These are phyloP conservation scores for Colletotrichum godetiae DNA, from an alignment of 2,329 filamentous ascomycete genomes.

Conservation along the genomic window DNA sequence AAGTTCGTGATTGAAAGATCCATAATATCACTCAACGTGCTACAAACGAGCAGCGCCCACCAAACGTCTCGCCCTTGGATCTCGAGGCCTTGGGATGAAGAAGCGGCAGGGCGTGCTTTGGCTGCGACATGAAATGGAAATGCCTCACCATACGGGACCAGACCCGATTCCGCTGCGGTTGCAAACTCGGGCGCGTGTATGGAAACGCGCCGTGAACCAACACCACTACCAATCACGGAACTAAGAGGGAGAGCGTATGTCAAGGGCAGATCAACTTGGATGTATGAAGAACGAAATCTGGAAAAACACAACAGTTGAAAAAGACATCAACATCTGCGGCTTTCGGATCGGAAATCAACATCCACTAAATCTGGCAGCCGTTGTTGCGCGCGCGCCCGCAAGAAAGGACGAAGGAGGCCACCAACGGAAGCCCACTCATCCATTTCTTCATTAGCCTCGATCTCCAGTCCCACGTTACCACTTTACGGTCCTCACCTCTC, in stretches of 20 bases:
- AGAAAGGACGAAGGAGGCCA: background rate
- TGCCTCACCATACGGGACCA: background rate
- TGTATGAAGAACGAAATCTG: background rate
- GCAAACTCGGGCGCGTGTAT: background rate
- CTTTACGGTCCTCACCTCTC: background rate
- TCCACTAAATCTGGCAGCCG: background rate
- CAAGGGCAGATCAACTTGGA: background rate
- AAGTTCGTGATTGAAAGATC: constrained; percentile 56
- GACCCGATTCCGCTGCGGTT: background rate
- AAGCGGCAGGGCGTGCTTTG: background rate
- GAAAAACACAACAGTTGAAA: background rate
- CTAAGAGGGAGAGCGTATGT: background rate
- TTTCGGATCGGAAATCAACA: background rate
- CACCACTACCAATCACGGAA: background rate
- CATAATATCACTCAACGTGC: background rate
- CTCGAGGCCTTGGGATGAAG: background rate
- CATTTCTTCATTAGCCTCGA: background rate
- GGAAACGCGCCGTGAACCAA: background rate
- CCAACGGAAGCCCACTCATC: background rate
- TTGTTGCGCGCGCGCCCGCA: background rate
- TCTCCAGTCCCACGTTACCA: background rate
- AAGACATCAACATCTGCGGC: background rate
- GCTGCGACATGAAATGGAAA: background rate
- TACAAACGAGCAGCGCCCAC: background rate
- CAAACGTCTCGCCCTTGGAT: background rate